Evolutionary conservation across 2,329 filamentous ascomycete species (phyloP).

Genomic region (Laburnicola sp.): DNA sequence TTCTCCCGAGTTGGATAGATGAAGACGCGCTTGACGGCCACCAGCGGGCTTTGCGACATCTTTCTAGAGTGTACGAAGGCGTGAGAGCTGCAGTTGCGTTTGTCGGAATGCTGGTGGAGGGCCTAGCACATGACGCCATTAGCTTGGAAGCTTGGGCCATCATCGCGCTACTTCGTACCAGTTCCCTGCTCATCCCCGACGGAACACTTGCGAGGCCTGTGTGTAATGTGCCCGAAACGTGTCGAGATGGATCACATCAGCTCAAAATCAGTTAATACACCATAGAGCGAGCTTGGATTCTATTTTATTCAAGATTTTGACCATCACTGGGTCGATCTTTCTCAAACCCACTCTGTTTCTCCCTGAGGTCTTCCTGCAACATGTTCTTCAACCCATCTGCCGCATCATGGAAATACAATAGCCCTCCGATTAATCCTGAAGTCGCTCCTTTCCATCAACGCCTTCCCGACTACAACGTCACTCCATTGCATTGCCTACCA

Average conservation of each 20-base stretch:
- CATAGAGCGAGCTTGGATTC: neutral
- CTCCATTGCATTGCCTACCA: slow-evolving; percentile 58
- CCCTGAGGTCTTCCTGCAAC: too few relatives aligned
- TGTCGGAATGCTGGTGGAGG: slow-evolving; percentile 2
- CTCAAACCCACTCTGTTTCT: too few relatives aligned
- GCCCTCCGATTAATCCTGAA: slow-evolving; percentile 16
- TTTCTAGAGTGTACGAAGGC: slow-evolving; percentile 27
- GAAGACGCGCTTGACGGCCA: slow-evolving; percentile 30
- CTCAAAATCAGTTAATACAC: neutral
- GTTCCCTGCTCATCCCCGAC: slow-evolving; percentile 5
- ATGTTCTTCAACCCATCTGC: slow-evolving; percentile 38
- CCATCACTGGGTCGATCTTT: too few relatives aligned
- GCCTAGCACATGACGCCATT: slow-evolving; percentile 8
- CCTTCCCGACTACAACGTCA: slow-evolving; percentile 61
- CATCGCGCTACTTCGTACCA: neutral
- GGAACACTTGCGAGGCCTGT: too few relatives aligned
- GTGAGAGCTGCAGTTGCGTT: neutral
- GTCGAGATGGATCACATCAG: neutral
- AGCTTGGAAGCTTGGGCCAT: slow-evolving; percentile 13
- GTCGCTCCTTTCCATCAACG: slow-evolving; percentile 57
- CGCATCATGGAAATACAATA: slow-evolving; percentile 23
- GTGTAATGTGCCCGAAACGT: neutral
- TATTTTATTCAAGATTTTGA: too few relatives aligned
- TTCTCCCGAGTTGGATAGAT: slow-evolving; percentile 35
- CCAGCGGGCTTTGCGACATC: slow-evolving; percentile 42